Percentiles rank a stretch among this genome's conserved stretches.
phyloP scores from a whole-genome alignment of 352 stramenopile species.

The Globisporangium rhizosaccharum region DNA sequence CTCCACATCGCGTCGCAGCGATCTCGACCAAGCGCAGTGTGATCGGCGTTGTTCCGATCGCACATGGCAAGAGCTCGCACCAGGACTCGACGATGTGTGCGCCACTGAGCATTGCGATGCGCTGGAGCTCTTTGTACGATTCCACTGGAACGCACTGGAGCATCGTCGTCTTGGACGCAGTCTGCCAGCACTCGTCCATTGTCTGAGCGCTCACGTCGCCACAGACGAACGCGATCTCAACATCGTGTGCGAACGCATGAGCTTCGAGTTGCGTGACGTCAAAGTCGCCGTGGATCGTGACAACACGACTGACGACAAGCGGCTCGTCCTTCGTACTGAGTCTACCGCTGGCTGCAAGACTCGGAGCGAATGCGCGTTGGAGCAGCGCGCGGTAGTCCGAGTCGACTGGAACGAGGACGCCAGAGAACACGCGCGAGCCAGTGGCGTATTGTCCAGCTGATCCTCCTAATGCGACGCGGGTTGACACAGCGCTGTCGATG shows the following conservation, averaged over 20 bases:
- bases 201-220: slow-evolving; percentile 7
- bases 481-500: background rate
- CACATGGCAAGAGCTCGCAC: slow-evolving; percentile 3
- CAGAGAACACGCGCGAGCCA: slow-evolving; percentile 7
- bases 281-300: slow-evolving; percentile 9
- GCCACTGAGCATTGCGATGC: slow-evolving; percentile 5
- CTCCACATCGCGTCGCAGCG: background rate
- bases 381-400: background rate
- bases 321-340: background rate
- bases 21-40: slow-evolving; percentile 7
- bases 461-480: slow-evolving; percentile 5
- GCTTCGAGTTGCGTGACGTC: background rate
- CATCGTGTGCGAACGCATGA: background rate
- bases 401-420: background rate
- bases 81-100: slow-evolving; percentile 13
- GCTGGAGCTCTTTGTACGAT: slow-evolving; percentile 5
- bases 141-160: background rate
- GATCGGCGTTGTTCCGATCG: slow-evolving; percentile 1
- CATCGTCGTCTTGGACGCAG: no score
- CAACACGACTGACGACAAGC: background rate
- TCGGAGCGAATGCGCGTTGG: background rate
- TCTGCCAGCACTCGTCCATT: slow-evolving; percentile 1
- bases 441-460: background rate
- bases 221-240: slow-evolving; percentile 5
- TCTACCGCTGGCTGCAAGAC: background rate